Percentiles rank a stretch among this genome's conserved stretches.
phyloP scores from a whole-genome alignment of 176 grass and related monocot species.

The Ensete glaucum region DNA sequence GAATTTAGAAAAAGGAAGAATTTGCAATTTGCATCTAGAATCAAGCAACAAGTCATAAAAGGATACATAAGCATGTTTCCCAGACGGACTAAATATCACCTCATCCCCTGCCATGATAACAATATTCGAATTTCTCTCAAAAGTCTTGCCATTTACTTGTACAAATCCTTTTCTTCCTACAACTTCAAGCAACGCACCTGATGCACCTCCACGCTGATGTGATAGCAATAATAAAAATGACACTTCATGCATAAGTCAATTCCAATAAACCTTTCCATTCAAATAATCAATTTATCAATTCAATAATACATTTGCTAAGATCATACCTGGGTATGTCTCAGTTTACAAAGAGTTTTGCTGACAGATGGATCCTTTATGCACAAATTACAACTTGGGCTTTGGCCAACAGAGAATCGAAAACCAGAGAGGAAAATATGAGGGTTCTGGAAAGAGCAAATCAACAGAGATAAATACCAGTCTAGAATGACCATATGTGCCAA shows the following conservation, averaged over 20 bases:
- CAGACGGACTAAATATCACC: conserved; percentile 60
- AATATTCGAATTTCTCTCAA: conserved; percentile 43
- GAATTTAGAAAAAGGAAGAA: conserved; percentile 22
- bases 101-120: conserved; percentile 84
- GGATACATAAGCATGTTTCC: conserved; percentile 96
- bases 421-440: conserved; percentile 62
- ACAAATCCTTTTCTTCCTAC: conserved; percentile 70
- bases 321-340: conserved; percentile 58
- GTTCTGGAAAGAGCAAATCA: conserved; percentile 43
- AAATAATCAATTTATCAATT: background rate
- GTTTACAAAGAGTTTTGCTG: conserved; percentile 82
- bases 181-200: conserved; percentile 64
- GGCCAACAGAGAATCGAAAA: conserved; percentile 65
- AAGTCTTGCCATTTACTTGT: conserved; percentile 60
- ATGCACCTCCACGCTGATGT: conserved; percentile 26
- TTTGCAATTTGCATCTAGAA: background rate
- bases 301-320: background rate
- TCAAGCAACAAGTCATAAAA: conserved; percentile 13
- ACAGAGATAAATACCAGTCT: conserved; percentile 3
- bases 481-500: conserved; percentile 1
- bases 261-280: conserved; percentile 26
- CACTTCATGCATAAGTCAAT: background rate
- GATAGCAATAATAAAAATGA: conserved; percentile 6
- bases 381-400: conserved; percentile 61
- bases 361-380: conserved; percentile 63